Conservation (phyloP, 345 rosid genomes). For the Citrus australasica region DNA sequence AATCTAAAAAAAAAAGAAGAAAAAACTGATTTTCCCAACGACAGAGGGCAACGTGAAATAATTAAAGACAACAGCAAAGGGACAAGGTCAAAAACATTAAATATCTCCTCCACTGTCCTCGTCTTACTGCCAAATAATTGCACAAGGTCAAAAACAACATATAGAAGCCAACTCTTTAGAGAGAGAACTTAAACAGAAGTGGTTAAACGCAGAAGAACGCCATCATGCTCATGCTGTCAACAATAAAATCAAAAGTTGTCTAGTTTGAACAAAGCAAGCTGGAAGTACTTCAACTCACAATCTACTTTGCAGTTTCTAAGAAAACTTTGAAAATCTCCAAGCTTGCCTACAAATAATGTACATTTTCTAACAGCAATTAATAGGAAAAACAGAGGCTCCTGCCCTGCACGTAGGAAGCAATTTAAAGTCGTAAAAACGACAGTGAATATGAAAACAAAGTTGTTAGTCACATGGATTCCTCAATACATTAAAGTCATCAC, state of each 20-base stretch:
- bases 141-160: constrained; percentile 3
- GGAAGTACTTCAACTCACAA: neutral
- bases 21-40: no score
- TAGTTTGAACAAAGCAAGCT: neutral
- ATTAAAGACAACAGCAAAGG: no score
- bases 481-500: neutral
- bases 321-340: neutral
- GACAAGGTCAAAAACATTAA: constrained; percentile 2
- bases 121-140: constrained; percentile 49
- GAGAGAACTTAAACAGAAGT: no score
- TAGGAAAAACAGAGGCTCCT: neutral
- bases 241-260: no score
- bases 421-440: neutral
- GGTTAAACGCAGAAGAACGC: no score
- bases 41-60: no score
- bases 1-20: no score
- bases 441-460: no score
- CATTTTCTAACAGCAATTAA: neutral
- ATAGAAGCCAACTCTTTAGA: no score
- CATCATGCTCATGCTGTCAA: no score
- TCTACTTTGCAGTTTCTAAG: neutral
- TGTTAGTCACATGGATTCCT: neutral
- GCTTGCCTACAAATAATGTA: neutral
- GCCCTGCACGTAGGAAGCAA: neutral
- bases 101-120: constrained; percentile 49